Conservation (phyloP, 2,329 filamentous ascomycete species). For the Colletotrichum cuscutae region DNA sequence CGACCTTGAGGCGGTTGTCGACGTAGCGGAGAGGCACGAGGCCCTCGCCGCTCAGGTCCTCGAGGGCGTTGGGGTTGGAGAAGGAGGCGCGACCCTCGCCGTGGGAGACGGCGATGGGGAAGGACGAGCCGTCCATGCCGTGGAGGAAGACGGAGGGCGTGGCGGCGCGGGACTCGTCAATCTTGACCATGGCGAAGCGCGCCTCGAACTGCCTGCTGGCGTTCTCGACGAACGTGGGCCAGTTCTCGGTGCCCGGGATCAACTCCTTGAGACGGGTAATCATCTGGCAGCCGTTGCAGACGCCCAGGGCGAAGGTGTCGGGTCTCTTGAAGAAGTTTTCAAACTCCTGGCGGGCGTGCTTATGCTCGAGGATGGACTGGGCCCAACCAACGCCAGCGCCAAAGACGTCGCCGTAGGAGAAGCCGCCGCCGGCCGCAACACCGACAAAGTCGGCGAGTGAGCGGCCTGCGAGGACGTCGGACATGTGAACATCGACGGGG, state of each 20-base stretch:
- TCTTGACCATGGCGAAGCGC: slow-evolving; percentile 85
- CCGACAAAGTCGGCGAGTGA: slow-evolving; percentile 87
- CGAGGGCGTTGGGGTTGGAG: slow-evolving; percentile 60
- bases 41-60: slow-evolving; percentile 70
- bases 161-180: slow-evolving; percentile 59
- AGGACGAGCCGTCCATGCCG: slow-evolving; percentile 83
- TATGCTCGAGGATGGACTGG: slow-evolving; percentile 89
- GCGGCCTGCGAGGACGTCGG: slow-evolving; percentile 83
- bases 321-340: slow-evolving; percentile 84
- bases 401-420: slow-evolving; percentile 88
- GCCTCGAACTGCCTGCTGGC: slow-evolving; percentile 89
- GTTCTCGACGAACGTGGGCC: slow-evolving; percentile 91
- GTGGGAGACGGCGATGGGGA: slow-evolving; percentile 91
- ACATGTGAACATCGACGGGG: slow-evolving; percentile 96
- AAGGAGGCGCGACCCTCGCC: slow-evolving; percentile 89
- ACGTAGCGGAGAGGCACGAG: slow-evolving; percentile 85
- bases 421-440: slow-evolving; percentile 94
- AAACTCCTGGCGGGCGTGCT: slow-evolving; percentile 80
- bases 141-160: slow-evolving; percentile 85
- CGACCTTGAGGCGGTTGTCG: slow-evolving; percentile 75
- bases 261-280: slow-evolving; percentile 80
- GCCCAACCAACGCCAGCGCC: slow-evolving; percentile 98
- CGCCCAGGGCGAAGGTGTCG: slow-evolving; percentile 92
- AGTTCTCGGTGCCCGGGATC: slow-evolving; percentile 84
- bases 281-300: slow-evolving; percentile 99